Evolutionary conservation across 2,329 filamentous ascomycete genomes (phyloP).

Genomic region (Calonectria pseudoreteaudii): DNA sequence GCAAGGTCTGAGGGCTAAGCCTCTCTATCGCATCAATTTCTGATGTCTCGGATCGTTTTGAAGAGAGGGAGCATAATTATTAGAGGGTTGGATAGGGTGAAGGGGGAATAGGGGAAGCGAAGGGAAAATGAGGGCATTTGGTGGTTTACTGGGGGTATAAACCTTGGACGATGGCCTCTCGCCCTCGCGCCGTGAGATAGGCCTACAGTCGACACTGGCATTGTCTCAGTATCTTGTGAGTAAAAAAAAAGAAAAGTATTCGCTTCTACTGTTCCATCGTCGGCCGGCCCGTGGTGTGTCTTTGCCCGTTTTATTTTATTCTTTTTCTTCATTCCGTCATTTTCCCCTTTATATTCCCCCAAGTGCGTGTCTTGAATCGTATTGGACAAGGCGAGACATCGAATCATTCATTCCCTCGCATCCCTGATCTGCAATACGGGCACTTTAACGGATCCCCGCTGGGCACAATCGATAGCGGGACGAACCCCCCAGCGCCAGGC

Average conservation of each 20-base stretch:
- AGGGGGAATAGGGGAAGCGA: slow-evolving; percentile 1
- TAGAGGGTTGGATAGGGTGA: background rate
- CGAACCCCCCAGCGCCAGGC: slow-evolving; percentile 12
- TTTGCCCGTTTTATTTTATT: background rate
- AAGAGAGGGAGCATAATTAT: slow-evolving; percentile 23
- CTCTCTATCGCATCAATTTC: slow-evolving; percentile 20
- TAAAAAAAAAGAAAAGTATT: background rate
- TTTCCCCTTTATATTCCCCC: background rate
- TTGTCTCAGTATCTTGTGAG: background rate
- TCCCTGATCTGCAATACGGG: slow-evolving; percentile 1
- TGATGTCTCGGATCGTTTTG: slow-evolving; percentile 23
- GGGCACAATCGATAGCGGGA: slow-evolving; percentile 22
- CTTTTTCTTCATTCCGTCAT: background rate
- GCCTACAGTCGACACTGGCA: background rate
- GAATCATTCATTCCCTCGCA: background rate
- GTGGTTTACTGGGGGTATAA: slow-evolving; percentile 18
- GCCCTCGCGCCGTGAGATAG: background rate
- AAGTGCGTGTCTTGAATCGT: background rate
- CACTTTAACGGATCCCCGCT: background rate
- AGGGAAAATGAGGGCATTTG: slow-evolving; percentile 17
- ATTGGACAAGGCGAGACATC: background rate
- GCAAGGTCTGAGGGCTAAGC: slow-evolving; percentile 9
- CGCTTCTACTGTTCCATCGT: background rate
- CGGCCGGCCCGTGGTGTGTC: background rate
- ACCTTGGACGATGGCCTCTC: background rate